These are phyloP conservation scores for Pyrus communis DNA, from an alignment of 306 rosid genomes.

Conservation along the genomic window DNA sequence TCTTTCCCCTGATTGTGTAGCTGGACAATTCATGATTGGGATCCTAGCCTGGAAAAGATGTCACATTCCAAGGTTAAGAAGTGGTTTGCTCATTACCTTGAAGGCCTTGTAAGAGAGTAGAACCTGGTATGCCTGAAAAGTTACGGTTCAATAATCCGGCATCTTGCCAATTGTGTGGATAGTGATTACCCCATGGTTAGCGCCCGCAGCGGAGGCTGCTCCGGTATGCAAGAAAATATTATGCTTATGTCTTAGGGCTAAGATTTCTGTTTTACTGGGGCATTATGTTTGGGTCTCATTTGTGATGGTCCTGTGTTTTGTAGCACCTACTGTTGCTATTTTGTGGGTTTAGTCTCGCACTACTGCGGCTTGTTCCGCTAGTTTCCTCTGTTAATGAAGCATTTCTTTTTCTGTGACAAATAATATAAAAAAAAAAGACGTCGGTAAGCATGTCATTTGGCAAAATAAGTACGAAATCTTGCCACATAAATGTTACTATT, in stretches of 20 bases:
- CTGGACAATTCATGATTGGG: conserved; percentile 61
- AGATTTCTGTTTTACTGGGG: no score
- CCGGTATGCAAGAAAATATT: no score
- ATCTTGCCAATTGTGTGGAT: not conserved
- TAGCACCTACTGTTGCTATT: not conserved
- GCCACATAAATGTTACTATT: not conserved
- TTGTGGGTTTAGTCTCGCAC: not conserved
- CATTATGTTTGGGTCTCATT: no score
- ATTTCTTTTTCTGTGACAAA: no score
- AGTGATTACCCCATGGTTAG: not conserved
- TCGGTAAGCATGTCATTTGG: not conserved
- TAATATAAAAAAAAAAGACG: no score
- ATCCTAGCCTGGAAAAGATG: conserved; percentile 60
- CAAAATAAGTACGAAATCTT: not conserved
- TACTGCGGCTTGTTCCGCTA: not conserved
- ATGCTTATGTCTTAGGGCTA: no score
- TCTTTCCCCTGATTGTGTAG: conserved; percentile 16
- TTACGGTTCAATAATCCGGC: not conserved
- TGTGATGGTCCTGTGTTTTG: no score
- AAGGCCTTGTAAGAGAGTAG: conserved; percentile 25
- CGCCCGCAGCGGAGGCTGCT: no score
- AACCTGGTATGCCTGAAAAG: not conserved
- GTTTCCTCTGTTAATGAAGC: not conserved
- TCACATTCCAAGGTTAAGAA: conserved; percentile 55
- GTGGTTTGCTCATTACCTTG: conserved; percentile 68